Percentiles rank a stretch among this genome's conserved stretches.
phyloP scores from a whole-genome alignment of 805 yeast genomes.

The Osmozyma mogii region DNA sequence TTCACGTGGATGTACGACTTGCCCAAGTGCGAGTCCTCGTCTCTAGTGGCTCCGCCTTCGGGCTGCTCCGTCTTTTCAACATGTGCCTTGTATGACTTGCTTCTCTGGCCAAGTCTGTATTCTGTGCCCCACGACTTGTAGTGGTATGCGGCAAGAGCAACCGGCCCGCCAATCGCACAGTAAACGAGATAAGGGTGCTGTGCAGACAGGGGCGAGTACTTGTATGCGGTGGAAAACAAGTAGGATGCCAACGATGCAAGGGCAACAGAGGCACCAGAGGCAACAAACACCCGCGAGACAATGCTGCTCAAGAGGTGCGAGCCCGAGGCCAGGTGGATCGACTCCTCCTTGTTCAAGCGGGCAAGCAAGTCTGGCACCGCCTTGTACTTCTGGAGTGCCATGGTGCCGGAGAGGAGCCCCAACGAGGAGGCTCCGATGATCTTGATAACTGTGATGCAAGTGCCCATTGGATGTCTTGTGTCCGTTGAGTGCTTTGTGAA shows the following conservation, averaged over 20 bases:
- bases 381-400: slow-evolving; percentile 33
- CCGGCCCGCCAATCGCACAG: slow-evolving; percentile 47
- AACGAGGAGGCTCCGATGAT: slow-evolving; percentile 57
- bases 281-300: slow-evolving; percentile 8
- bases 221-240: slow-evolving; percentile 49
- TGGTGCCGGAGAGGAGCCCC: slow-evolving; percentile 54
- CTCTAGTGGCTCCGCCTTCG: no score
- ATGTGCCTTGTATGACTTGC: not conserved
- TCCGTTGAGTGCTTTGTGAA: no score
- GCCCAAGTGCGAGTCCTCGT: not conserved
- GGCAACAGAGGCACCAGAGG: no score
- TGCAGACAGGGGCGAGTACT: slow-evolving; percentile 44
- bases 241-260: slow-evolving; percentile 34
- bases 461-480: slow-evolving; percentile 20
- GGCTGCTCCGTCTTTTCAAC: not conserved
- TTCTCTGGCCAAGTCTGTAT: not conserved
- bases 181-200: slow-evolving; percentile 72
- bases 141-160: slow-evolving; percentile 18
- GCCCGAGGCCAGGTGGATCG: slow-evolving; percentile 4
- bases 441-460: slow-evolving; percentile 42
- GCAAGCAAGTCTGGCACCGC: slow-evolving; percentile 22
- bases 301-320: no score
- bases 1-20: slow-evolving; percentile 1
- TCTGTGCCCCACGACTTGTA: slow-evolving; percentile 4
- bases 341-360: slow-evolving; percentile 18